Evolutionary conservation across 1,139 yeast genomes (phyloP), one percentile per base, ranked within the genome.

Genomic region (Scheffersomyces titani): DNA sequence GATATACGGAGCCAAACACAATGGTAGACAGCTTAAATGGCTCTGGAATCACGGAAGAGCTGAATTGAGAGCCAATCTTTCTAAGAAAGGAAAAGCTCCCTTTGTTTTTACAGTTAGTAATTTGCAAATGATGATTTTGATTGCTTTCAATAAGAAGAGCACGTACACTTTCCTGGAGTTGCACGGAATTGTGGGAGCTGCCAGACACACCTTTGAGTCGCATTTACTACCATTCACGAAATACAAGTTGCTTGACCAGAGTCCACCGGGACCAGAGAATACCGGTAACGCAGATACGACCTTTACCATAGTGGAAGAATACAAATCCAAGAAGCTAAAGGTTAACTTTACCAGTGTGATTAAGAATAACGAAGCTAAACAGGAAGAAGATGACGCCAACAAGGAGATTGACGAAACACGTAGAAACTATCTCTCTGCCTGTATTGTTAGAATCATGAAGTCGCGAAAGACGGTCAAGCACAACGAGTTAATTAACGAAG

Each of bases 401-500:
- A 89, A 88, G 72, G 97, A 92, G 69, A 86, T 94, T 61, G 92
- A 88, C 64, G 94, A 92, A 67, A 91, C 92, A 59, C 86, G 98
- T 66, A 91, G 89, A 76, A 86, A 90, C 69, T 89, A 88, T 75
- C 81, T 94, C 66, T 91, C 92, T 69, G 97, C 98, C 1, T 90
- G 97, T 67, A 92, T 94, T 74, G 99, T 94, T 51, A 85, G 99
- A 67, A 91, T 94, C 67, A 94, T 94, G 98, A 94, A 94, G 77
- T 93, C 97, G 1, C 84, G 98, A 68, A 90, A 92, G 72, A 82
- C 81, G 53, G 80, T 92, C 65, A 85, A 86, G 61, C 98, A 92
- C 70, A 89, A 89, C 53, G 88, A 88, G 54, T 81, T 94, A 67
- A 87, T 93, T 54, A 92, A 90, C 65, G 98, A 94, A 72, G 96